A percentile compares a stretch with the other conserved stretches of the same genome.
Evolutionary conservation across 192 early-diverging fungal species (phyloP).

Genomic region (Podochytrium sp.): DNA sequence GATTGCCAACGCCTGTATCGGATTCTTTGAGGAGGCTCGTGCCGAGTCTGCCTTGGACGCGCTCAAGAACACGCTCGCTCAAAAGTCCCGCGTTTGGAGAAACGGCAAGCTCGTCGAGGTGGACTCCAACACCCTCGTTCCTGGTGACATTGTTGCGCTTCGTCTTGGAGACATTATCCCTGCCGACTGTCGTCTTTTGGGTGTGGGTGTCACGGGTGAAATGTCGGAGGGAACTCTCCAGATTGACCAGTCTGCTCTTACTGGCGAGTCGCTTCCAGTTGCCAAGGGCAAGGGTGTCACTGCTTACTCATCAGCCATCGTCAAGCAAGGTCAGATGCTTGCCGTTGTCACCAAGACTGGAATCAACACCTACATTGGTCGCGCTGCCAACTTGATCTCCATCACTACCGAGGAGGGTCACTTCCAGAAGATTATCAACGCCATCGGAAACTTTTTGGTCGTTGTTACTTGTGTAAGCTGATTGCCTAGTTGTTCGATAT

Average conservation of each 20-base stretch:
- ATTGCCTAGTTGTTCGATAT: slow-evolving; percentile 78
- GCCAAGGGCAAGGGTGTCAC: slow-evolving; percentile 79
- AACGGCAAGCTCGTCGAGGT: slow-evolving; percentile 79
- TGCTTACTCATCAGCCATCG: slow-evolving; percentile 89
- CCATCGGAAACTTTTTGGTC: slow-evolving; percentile 92
- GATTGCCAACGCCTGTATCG: slow-evolving; percentile 84
- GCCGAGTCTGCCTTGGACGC: slow-evolving; percentile 92
- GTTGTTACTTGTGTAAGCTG: slow-evolving; percentile 63
- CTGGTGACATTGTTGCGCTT: slow-evolving; percentile 87
- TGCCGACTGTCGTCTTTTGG: slow-evolving; percentile 83
- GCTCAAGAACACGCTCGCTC: slow-evolving; percentile 91
- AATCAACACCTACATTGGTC: slow-evolving; percentile 89
- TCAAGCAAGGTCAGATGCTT: slow-evolving; percentile 94
- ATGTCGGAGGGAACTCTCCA: slow-evolving; percentile 76
- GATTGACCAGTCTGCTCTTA: slow-evolving; percentile 93
- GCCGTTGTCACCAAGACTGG: slow-evolving; percentile 94
- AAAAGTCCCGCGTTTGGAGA: slow-evolving; percentile 86
- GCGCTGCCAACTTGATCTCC: slow-evolving; percentile 90
- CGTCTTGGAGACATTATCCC: slow-evolving; percentile 89
- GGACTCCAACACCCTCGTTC: slow-evolving; percentile 78
- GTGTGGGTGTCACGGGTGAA: slow-evolving; percentile 61
- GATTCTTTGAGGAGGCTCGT: slow-evolving; percentile 82
- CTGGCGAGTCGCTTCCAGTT: slow-evolving; percentile 92
- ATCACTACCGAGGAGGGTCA: slow-evolving; percentile 89
- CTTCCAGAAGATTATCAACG: slow-evolving; percentile 94